Percentiles rank a stretch among this genome's conserved stretches.
Evolutionary conservation across 768 basidiomycete species (phyloP).

Genomic region (Leccinum boreale): DNA sequence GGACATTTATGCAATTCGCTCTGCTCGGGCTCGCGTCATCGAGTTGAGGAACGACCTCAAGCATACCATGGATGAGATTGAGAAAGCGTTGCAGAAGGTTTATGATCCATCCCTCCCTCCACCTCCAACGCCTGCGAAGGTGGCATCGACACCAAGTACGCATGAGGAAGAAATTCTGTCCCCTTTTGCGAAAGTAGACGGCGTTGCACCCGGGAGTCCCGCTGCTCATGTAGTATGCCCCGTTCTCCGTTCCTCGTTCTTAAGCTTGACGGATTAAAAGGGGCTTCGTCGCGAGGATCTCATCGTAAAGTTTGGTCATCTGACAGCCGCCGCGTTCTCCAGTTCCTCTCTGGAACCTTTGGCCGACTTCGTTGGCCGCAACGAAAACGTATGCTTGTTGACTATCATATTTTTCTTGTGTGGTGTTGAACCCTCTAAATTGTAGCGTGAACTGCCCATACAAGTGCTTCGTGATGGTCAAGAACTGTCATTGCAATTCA

Average conservation of each 20-base stretch:
- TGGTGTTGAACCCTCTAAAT: constrained; percentile 1
- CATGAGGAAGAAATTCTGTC: constrained; percentile 13
- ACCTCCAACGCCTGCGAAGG: constrained; percentile 21
- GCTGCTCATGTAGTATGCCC: constrained; percentile 73
- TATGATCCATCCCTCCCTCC: constrained; percentile 46
- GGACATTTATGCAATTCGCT: constrained; percentile 76
- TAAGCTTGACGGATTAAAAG: constrained; percentile 28
- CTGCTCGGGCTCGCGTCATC: constrained; percentile 73
- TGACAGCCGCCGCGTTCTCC: constrained; percentile 53
- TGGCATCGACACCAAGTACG: constrained; percentile 20
- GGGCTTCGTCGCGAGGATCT: constrained; percentile 72
- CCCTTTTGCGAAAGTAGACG: constrained; percentile 82
- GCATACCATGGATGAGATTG: constrained; percentile 62
- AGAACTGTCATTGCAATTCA: constrained; percentile 51
- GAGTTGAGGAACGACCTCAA: constrained; percentile 78
- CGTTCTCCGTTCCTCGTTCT: neutral
- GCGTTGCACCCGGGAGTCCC: constrained; percentile 77
- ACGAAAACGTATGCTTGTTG: constrained; percentile 64
- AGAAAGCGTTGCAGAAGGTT: constrained; percentile 62
- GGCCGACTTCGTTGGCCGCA: constrained; percentile 67
- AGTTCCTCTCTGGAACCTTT: constrained; percentile 62
- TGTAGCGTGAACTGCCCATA: constrained; percentile 57
- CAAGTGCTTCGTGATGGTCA: constrained; percentile 52
- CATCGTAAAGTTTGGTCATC: constrained; percentile 66
- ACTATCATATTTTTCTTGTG: neutral